A percentile compares a stretch with the other conserved stretches of the same genome.
Evolutionary conservation across 1,139 yeast species (phyloP).

Genomic region (Lodderomyces pseudojiufengensis): DNA sequence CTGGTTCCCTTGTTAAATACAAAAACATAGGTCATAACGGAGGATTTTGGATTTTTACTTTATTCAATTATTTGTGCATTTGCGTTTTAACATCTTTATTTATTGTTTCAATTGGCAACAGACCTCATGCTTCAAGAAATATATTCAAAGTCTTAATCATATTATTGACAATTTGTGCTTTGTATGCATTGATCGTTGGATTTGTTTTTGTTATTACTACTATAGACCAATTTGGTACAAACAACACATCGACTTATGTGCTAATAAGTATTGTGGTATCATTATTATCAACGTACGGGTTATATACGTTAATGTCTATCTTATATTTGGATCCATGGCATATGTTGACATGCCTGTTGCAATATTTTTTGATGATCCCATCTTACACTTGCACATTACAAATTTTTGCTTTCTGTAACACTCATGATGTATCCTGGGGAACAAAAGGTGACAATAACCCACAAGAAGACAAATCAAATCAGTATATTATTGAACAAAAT

Average conservation of each 20-base stretch:
- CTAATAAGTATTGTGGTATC: constrained; percentile 75
- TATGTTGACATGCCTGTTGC: constrained; percentile 75
- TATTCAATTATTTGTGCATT: constrained; percentile 79
- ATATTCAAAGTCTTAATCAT: constrained; percentile 71
- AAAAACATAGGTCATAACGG: constrained; percentile 59
- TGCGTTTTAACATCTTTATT: constrained; percentile 81
- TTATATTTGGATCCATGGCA: constrained; percentile 95
- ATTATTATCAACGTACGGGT: constrained; percentile 85
- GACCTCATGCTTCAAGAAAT: constrained; percentile 83
- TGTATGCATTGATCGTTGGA: constrained; percentile 80
- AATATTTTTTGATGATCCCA: constrained; percentile 86
- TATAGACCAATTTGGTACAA: constrained; percentile 33
- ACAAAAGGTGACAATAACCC: constrained; percentile 88
- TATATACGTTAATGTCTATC: constrained; percentile 74
- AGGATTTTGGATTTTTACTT: constrained; percentile 75
- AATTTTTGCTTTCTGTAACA: constrained; percentile 91
- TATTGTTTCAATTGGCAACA: constrained; percentile 88
- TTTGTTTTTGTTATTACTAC: constrained; percentile 69
- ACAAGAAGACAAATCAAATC: constrained; percentile 46
- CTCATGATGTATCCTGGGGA: constrained; percentile 98
- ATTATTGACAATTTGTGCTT: constrained; percentile 70
- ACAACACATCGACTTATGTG: constrained; percentile 50
- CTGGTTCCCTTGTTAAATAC: constrained; percentile 67
- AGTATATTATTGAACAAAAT: constrained; percentile 45
- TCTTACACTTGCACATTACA: constrained; percentile 87